Percentiles rank a stretch among this genome's conserved stretches.
Conservation (phyloP, 164 flowering plant species). For the Chimonanthus praecox region DNA sequence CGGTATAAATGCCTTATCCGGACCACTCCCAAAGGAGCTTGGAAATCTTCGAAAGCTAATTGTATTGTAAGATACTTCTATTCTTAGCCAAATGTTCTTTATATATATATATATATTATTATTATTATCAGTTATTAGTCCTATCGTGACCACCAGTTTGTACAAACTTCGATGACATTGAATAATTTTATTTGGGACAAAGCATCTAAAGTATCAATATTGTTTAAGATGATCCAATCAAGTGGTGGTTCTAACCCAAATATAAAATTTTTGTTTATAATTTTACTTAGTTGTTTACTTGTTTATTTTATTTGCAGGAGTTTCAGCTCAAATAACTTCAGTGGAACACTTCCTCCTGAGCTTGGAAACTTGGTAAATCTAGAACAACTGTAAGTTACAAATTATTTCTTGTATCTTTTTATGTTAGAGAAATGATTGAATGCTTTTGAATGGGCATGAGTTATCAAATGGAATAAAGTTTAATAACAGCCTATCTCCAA, state of each 20-base stretch:
- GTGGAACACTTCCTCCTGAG: constrained; percentile 3
- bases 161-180: background rate
- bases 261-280: background rate
- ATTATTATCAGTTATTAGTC: background rate
- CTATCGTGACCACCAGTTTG: background rate
- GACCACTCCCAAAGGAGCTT: constrained; percentile 39
- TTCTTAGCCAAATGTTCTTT: background rate
- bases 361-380: constrained; percentile 4
- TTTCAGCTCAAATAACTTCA: constrained; percentile 5
- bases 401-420: background rate
- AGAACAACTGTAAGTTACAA: constrained; percentile 4
- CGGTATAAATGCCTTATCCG: constrained; percentile 38
- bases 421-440: background rate
- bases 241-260: too few species aligned
- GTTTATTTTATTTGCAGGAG: constrained; percentile 2
- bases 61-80: constrained; percentile 26
- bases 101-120: too few species aligned
- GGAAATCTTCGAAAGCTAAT: constrained; percentile 46
- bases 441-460: too few species aligned
- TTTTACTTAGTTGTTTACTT: background rate
- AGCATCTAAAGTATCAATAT: background rate
- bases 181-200: background rate
- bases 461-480: too few species aligned
- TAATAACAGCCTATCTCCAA: too few species aligned
- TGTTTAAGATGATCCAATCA: too few species aligned